Conservation (phyloP, 257 asterid genomes). For the Mentha longifolia region DNA sequence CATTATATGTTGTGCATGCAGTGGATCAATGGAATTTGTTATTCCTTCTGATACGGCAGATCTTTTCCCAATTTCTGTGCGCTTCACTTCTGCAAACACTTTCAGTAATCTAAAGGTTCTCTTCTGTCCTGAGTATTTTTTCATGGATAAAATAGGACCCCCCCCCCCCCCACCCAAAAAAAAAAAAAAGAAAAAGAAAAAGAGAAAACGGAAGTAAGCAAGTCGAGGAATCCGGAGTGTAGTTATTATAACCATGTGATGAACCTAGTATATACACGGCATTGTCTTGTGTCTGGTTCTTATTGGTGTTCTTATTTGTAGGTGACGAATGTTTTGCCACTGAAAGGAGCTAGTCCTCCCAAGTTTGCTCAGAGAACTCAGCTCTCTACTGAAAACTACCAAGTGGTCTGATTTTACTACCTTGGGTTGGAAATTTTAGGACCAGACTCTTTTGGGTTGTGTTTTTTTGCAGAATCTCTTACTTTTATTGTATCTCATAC, state of each 20-base stretch:
- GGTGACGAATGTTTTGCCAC: constrained; percentile 61
- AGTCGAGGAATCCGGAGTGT: not conserved
- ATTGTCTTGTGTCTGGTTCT: not conserved
- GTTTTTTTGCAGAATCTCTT: too few relatives aligned
- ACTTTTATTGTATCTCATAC: not conserved
- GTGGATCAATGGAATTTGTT: constrained; percentile 91
- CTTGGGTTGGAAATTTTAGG: not conserved
- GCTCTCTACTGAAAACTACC: constrained; percentile 71
- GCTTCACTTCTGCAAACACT: constrained; percentile 72
- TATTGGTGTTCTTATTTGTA: constrained; percentile 34
- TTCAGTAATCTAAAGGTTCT: constrained; percentile 82
- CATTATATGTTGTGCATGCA: constrained; percentile 49
- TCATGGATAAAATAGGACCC: not conserved
- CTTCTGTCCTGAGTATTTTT: constrained; percentile 6
- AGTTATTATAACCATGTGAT: not conserved
- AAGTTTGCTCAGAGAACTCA: constrained; percentile 69
- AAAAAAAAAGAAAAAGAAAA: not conserved
- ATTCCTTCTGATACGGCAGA: constrained; percentile 82
- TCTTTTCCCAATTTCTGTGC: constrained; percentile 85
- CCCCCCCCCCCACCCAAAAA: not conserved
- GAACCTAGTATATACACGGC: not conserved
- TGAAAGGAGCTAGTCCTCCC: constrained; percentile 67
- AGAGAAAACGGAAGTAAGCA: not conserved
- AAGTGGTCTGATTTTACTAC: constrained; percentile 47
- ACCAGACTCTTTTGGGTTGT: constrained; percentile 7